Percentiles rank a stretch among this genome's conserved stretches.
These are phyloP conservation scores for Acanthamoeba divionensis DNA, from an alignment of 208 protist species.

Conservation along the genomic window DNA sequence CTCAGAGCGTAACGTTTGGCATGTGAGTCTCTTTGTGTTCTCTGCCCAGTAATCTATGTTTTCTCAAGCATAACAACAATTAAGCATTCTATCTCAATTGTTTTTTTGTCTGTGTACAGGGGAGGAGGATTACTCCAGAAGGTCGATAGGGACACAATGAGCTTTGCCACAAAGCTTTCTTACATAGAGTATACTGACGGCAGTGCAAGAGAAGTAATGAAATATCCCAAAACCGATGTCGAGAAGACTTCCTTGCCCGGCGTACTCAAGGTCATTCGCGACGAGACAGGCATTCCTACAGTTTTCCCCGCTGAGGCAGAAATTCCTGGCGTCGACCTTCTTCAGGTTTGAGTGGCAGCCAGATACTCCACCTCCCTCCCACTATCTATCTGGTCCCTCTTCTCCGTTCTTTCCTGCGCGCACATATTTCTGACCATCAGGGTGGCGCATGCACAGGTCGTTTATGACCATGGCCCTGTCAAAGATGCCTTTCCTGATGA, in stretches of 20 bases:
- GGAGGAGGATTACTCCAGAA: slow-evolving; percentile 65
- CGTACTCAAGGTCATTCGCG: slow-evolving; percentile 23
- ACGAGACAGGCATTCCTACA: neutral
- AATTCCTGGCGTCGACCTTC: slow-evolving; percentile 18
- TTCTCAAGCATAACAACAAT: too few species aligned
- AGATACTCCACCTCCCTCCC: too few species aligned
- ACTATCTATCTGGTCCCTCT: too few species aligned
- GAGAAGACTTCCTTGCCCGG: slow-evolving; percentile 59
- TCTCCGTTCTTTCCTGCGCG: too few species aligned
- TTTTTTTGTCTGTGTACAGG: too few species aligned
- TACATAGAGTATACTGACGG: slow-evolving; percentile 56
- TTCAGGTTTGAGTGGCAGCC: too few species aligned
- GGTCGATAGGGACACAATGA: slow-evolving; percentile 66
- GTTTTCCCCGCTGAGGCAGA: slow-evolving; percentile 49
- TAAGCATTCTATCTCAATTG: too few species aligned
- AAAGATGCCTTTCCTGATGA: slow-evolving; percentile 21
- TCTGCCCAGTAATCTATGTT: too few species aligned
- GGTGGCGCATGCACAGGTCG: too few species aligned
- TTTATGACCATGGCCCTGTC: slow-evolving; percentile 52
- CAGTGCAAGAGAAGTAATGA: slow-evolving; percentile 62
- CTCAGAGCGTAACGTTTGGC: slow-evolving; percentile 58
- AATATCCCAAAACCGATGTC: slow-evolving; percentile 60
- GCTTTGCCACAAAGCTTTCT: slow-evolving; percentile 64
- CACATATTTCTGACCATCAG: too few species aligned
- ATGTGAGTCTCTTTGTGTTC: too few species aligned